Evolutionary conservation across 805 yeast species (phyloP).

Genomic region (Hemisphaericaspora nanyangensis): DNA sequence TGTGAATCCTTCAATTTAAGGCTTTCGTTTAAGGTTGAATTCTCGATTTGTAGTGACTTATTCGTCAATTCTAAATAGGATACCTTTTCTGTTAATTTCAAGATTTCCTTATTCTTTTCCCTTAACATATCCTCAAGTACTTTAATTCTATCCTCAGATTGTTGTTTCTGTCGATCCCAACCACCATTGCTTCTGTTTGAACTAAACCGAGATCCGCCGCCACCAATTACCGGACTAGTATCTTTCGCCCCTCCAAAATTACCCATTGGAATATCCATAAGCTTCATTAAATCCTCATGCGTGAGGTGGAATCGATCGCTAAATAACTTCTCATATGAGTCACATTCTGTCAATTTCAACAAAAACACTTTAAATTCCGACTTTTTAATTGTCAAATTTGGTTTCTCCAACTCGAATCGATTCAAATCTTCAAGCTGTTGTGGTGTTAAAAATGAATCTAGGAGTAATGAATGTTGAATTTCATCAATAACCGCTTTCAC

Average conservation of each 20-base stretch:
- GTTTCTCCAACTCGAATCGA: conserved; percentile 15
- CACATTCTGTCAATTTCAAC: conserved; percentile 17
- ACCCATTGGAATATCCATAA: conserved; percentile 1
- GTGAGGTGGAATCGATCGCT: conserved; percentile 18
- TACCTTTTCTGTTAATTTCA: conserved; percentile 4
- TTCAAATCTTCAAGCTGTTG: conserved; percentile 14
- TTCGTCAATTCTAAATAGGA: too few relatives aligned
- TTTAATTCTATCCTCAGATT: too few relatives aligned
- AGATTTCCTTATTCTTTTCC: conserved; percentile 7
- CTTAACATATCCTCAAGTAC: background rate
- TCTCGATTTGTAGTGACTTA: too few relatives aligned
- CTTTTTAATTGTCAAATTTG: conserved; percentile 18
- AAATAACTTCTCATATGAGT: conserved; percentile 18
- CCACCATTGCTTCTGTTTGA: too few relatives aligned
- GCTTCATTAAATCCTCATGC: conserved; percentile 2
- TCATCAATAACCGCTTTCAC: conserved; percentile 17
- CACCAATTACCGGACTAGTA: too few relatives aligned
- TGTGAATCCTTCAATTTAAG: conserved; percentile 14
- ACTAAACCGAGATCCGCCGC: too few relatives aligned
- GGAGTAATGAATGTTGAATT: conserved; percentile 16
- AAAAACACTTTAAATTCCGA: conserved; percentile 21
- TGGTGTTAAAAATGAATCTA: conserved; percentile 14
- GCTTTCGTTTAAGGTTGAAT: too few relatives aligned
- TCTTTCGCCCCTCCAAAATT: too few relatives aligned
- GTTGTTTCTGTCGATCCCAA: too few relatives aligned